Percentiles rank a stretch among this genome's conserved stretches.
These are phyloP conservation scores for Phialocephala sp. DNA, from an alignment of 2,329 filamentous ascomycete species.

Conservation along the genomic window DNA sequence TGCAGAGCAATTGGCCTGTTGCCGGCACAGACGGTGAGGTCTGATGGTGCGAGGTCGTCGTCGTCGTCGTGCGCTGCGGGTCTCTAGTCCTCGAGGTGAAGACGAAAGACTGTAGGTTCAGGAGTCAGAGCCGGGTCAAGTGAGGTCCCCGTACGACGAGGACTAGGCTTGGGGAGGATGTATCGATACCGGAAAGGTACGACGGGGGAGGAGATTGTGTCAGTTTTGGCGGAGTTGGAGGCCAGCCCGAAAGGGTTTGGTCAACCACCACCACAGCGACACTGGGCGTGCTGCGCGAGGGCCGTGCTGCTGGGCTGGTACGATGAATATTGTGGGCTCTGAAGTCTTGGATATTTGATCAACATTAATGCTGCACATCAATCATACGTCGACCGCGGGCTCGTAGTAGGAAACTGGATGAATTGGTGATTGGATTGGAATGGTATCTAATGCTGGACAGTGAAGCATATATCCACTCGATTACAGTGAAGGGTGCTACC, in stretches of 20 bases:
- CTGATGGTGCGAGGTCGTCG: not conserved
- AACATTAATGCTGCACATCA: not conserved
- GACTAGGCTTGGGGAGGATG: not conserved
- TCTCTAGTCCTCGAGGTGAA: not conserved
- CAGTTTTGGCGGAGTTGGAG: not conserved
- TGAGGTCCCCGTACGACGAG: not conserved
- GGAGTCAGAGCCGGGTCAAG: not conserved
- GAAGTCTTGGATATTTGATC: slow-evolving; percentile 3
- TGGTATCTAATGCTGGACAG: slow-evolving; percentile 7
- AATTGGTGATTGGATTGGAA: not conserved
- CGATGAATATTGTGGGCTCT: not conserved
- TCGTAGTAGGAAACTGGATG: not conserved
- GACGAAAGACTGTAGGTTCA: not conserved
- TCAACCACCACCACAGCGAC: not conserved
- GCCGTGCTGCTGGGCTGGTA: not conserved
- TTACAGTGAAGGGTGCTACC: not conserved
- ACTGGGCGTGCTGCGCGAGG: not conserved
- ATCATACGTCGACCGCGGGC: not conserved
- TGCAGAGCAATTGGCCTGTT: slow-evolving; percentile 3
- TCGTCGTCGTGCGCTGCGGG: not conserved
- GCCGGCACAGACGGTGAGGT: slow-evolving; percentile 6
- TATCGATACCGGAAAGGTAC: slow-evolving; percentile 6
- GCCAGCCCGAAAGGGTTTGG: not conserved
- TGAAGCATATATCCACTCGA: not conserved
- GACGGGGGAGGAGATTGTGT: not conserved